Base-by-base conservation (phyloP, 2,329 filamentous ascomycete species). In the Penicillium polonicum region DNA sequence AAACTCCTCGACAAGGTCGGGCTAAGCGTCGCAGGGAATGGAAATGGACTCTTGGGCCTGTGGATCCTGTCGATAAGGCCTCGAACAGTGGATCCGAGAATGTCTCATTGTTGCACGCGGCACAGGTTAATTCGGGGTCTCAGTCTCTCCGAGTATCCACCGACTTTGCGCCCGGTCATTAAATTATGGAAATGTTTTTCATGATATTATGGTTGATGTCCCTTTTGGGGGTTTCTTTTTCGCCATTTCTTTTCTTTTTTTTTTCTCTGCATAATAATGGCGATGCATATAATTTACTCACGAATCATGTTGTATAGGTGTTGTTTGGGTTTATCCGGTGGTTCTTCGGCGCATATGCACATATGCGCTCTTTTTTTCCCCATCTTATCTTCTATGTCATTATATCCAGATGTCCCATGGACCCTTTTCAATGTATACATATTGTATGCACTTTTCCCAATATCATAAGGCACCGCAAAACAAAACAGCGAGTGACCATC, bases 41-140 rank as follows among this genome's bases (percentile, higher is more conserved):
- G 83, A 74, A 78, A 46, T 85, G 83, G 83, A 85, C 83, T 1
- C 69, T 85, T 12, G 81, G 79, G 1, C 78, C 82, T 10, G 60
- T 81, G 27, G 65, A 71, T 39, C 36, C 81, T 12, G 60, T 81
- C 29, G 65, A 71, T 17, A 53, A 52, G 25, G 52, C 33, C 15
- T 51, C 60, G 9, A 60, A 59, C 12, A 57, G 29, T 27, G 42
- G 31, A 19, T 48, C 58, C 23, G 44, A 58, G 13, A 48, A 57
- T 29, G 43, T 57, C 10, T 43, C 53, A 29, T 48, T 45, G 21
- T 57, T 51, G 39, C 36, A 45, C 15, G 36, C 39, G 4, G 36
- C 56, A 5, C 48, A 36, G 12, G 19, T n/a, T 12, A n/a, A 31
- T 9, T 21, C 23, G 5, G 51, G 31, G 2, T 48, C 43, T 4